These are phyloP conservation scores for Tuber microsphaerosporum DNA, from an alignment of 495 filamentous ascomycete genomes.

Conservation along the genomic window DNA sequence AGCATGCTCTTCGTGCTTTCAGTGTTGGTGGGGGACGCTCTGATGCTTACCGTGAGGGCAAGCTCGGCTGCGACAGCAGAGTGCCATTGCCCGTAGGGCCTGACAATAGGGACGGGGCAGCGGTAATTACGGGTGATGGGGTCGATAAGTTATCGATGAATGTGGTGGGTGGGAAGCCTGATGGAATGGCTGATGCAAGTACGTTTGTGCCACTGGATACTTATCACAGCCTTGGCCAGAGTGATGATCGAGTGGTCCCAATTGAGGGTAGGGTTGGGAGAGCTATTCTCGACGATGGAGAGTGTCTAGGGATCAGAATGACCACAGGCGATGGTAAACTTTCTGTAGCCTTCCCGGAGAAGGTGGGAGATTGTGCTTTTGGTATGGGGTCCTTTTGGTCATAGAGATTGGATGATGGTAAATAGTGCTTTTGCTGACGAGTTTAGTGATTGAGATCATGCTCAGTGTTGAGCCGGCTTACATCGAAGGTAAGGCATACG, in stretches of 20 bases:
- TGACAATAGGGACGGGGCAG: not conserved
- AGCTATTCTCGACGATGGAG: not conserved
- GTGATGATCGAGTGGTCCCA: constrained; percentile 10
- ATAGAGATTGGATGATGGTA: not conserved
- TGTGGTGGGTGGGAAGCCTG: not conserved
- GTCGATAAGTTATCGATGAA: not conserved
- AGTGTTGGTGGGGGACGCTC: not conserved
- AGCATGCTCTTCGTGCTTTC: not conserved
- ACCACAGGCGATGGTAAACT: constrained; percentile 26
- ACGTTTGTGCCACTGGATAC: not conserved
- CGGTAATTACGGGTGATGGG: not conserved
- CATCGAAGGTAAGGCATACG: constrained; percentile 29
- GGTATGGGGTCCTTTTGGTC: constrained; percentile 9
- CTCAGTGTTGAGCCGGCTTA: constrained; percentile 28
- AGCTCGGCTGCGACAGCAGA: not conserved
- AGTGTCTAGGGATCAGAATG: constrained; percentile 19
- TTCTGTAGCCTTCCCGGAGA: constrained; percentile 30
- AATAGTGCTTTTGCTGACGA: constrained; percentile 6
- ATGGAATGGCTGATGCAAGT: not conserved
- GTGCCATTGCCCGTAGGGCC: not conserved
- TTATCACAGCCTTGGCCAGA: not conserved
- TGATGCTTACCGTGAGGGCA: not conserved
- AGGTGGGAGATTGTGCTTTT: constrained; percentile 25
- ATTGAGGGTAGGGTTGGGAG: constrained; percentile 21
- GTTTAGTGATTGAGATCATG: constrained; percentile 31